Evolutionary conservation across 2,329 filamentous ascomycete genomes (phyloP), one percentile per base, ranked within the genome.

Genomic region (Alternaria atra): DNA sequence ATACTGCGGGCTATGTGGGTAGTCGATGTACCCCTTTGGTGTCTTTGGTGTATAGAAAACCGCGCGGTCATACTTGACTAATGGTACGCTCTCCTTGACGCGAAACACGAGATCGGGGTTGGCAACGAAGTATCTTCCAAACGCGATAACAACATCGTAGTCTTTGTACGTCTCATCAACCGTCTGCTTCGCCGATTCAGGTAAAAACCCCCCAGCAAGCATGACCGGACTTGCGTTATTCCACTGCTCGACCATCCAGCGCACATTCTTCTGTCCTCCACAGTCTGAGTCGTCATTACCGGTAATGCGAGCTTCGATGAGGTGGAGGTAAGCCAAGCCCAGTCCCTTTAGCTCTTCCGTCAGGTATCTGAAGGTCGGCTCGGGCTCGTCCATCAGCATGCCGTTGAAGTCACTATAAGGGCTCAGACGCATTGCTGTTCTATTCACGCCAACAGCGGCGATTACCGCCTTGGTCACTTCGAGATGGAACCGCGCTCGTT

Each of bases 391-490:
- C 86, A 90, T 90, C 35, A 80, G 76, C 88, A 91, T 89, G 30
- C 83, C 84, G 60, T 90, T 86, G 77, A 87, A 91, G 0, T 79
- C 78, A 52, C 83, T 85, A 78, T 84, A 90, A 0, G 89, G 89
- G 6, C 82, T 86, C 2, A 91, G 74, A 1, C 89, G 84, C 27
- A 90, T 82, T 0, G 82, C 88, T 0, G 63, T 82, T 86, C 2
- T 83, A 1, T 88, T 83, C 0, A 83, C 72, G 1, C 88, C 88
- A 12, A 86, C 74, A 0, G 84, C 82, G 0, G 77, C 74, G 0
- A 77, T 72, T 1, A 86, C 81, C 0, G 84, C 84, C 35, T 83
- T 79, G 1, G 84, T 77, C 10, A 86, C 81, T 63, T 88, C 85
- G 7, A 87, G 52, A 0, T 76, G 79, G 61, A 88, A 84, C 17